Evolutionary conservation across 257 asterid species (phyloP), one percentile per base, ranked within the genome.

Genomic region (Capsicum rhomboideum): DNA sequence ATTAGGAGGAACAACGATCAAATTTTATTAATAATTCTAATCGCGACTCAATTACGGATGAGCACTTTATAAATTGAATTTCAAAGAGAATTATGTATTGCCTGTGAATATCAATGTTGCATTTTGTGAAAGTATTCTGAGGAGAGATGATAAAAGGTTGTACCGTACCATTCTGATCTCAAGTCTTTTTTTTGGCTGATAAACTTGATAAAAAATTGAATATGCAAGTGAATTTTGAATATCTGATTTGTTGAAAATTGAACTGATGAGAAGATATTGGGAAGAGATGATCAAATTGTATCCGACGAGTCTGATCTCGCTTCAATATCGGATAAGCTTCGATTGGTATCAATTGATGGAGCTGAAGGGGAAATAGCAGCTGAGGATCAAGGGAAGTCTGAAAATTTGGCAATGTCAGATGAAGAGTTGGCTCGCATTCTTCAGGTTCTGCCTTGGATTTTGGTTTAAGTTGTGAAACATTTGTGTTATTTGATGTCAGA

Each of bases 351-450:
- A 8, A 74, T 92, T 78, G 90, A 88, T 28, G 93, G 87, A 80
- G 93, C 84, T 69, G 90, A 86, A 54, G 86, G 79, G 11, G 84
- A 85, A 46, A 64, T 80, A 64, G 83, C 85, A 74, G 83, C 80
- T 54, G 89, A 85, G 80, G 75, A 80, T 63, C 64, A 69, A 67
- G 87, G 64, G 34, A 82, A 88, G 58, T 40, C 91, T 44, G 90
- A 77, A 13, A 90, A 90, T 61, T 52, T 87, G 63, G 67, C 85
- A 28, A 84, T 63, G 82, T 96, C 99, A 4, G 99, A 96, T 53
- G 98, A 96, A 90, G 97, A 92, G 84, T 88, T 96, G 58, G 98
- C 99, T 82, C 93, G 95, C 64, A 85, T 84, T 86, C 88, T 96
- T 85, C 98, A 96, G 99, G 99, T 94, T 85, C 75, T 77, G 26